A percentile compares a stretch with the other conserved stretches of the same genome.
phyloP scores from a whole-genome alignment of 805 yeast species.

The Saturnispora halmiae region DNA sequence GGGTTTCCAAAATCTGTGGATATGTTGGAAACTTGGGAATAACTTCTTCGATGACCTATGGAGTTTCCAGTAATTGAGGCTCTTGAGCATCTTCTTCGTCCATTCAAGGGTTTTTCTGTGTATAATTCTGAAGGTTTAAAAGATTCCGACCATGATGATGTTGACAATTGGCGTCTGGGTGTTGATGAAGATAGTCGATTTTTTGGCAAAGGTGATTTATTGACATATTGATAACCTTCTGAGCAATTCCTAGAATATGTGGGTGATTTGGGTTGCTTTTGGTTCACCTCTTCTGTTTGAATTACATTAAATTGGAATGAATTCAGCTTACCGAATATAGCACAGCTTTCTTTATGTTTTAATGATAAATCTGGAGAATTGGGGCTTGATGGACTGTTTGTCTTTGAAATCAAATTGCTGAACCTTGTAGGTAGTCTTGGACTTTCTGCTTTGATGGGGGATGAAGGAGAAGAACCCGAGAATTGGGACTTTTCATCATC shows the following conservation, averaged over 20 bases:
- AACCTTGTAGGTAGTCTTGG: constrained; percentile 1
- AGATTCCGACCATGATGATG: neutral
- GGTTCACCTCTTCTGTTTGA: neutral
- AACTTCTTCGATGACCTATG: constrained; percentile 6
- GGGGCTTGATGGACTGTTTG: neutral
- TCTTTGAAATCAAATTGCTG: neutral
- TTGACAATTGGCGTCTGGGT: neutral
- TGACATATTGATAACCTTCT: neutral
- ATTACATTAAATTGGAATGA: neutral
- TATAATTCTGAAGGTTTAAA: neutral
- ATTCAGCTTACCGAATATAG: neutral
- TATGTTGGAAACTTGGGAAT: neutral
- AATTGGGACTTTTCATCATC: neutral
- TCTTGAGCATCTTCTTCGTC: constrained; percentile 5
- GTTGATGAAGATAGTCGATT: neutral
- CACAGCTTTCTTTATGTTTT: neutral
- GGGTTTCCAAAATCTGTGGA: neutral
- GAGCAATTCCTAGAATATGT: neutral
- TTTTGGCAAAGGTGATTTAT: neutral
- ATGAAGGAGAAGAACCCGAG: neutral
- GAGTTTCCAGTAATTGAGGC: constrained; percentile 1
- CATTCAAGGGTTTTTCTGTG: neutral
- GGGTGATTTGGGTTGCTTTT: neutral
- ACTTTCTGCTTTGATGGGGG: neutral
- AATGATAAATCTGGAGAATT: neutral